phyloP scores from a whole-genome alignment of 345 rosid species.

The Eucalyptus regnans region DNA sequence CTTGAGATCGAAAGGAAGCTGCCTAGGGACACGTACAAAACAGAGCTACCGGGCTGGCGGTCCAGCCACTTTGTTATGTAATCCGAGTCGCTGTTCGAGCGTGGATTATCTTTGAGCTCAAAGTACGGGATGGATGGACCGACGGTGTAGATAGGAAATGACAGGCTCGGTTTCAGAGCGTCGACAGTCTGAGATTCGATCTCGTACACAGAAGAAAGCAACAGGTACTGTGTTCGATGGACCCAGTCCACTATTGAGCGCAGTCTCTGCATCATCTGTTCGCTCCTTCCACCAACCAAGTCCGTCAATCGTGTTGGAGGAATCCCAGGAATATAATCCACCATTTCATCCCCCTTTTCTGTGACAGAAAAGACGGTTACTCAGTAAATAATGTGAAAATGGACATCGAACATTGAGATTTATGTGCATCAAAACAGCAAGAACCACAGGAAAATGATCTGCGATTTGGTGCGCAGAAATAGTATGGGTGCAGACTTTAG shows the following conservation, averaged over 20 bases:
- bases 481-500: background rate
- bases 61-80: slow-evolving; percentile 15
- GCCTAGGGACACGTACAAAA: slow-evolving; percentile 27
- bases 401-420: background rate
- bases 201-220: background rate
- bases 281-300: background rate
- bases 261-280: background rate
- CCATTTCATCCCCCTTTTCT: background rate
- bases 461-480: background rate
- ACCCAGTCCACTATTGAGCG: background rate
- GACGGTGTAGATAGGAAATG: slow-evolving; percentile 8
- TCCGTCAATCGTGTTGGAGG: background rate
- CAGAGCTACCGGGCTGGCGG: slow-evolving; percentile 14
- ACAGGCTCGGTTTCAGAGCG: background rate
- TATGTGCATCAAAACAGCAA: background rate
- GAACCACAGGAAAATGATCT: background rate
- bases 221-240: background rate
- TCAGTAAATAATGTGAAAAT: background rate
- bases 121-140: slow-evolving; percentile 33
- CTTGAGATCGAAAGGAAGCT: slow-evolving; percentile 20
- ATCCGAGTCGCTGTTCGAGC: background rate
- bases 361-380: background rate
- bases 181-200: background rate
- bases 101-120: background rate
- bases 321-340: background rate